Base-by-base conservation (phyloP, 768 basidiomycete species). In the Cyclocybe aegerita region DNA sequence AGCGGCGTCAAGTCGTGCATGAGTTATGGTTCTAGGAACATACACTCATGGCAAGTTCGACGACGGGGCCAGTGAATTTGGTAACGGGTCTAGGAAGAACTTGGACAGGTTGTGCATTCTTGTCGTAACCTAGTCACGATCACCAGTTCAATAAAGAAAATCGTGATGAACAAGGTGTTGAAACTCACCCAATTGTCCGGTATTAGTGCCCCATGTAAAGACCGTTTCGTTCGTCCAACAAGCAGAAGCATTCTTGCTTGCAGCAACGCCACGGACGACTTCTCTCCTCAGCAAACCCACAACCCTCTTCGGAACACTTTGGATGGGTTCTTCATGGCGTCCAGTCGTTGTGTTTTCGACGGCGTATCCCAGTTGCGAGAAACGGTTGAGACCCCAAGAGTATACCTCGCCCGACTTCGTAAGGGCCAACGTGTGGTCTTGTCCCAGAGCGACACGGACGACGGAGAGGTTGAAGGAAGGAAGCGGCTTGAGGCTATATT, bases 141-240 rank as follows among this genome's bases (percentile, higher is more conserved):
- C 9, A 43, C 39, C 31, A 46, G 31, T 55, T 7, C 38, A 12
- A 15, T 7, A 10, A 15, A 50, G 9, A 7, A 34, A 32, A 16
- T 14, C 40, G 44, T 42, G 31, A 14, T 33, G 31, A 7, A 35
- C 30, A 15, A 12, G 7, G 31, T 17, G 14, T 32, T 23, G 11
- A 34, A 17, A 61, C 77, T 46, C 53, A 84, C 94, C 95, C 3
- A 98, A 76, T 65, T 99, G 97, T 0, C 97, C 97, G 37, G 77
- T 79, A 66, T 98, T 97, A 17, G 87, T 90, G 0, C 97, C 97
- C 94, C 94, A 98, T 0, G 92, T 93, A 65, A 79, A 94, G 1
- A 93, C 79, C 38, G 82, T 70, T 8, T 65, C 67, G 4, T 71
- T 70, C 0, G 93, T 94, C 90, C 92, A 97, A 67, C 93, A 95